phyloP scores from a whole-genome alignment of 257 asterid genomes.

The Ligustrum vulgare region DNA sequence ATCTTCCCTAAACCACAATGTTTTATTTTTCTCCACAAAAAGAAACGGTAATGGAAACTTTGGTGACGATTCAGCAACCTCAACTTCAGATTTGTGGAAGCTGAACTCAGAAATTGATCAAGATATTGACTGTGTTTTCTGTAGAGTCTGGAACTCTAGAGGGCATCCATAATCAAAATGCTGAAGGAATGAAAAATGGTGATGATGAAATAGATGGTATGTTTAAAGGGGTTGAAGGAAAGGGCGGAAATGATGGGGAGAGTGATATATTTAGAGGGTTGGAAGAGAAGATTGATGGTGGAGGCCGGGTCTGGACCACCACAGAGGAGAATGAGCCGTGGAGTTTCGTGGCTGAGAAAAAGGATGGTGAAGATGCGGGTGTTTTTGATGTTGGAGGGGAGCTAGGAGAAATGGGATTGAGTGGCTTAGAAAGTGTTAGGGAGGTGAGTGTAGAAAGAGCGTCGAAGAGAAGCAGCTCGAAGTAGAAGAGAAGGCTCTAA shows the following conservation, averaged over 20 bases:
- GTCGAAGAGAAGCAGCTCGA: slow-evolving; percentile 50
- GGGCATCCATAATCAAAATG: too few species aligned
- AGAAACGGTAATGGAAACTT: too few species aligned
- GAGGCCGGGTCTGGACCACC: slow-evolving; percentile 31
- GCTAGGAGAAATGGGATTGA: slow-evolving; percentile 22
- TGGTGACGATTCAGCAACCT: too few species aligned
- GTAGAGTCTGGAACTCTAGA: too few species aligned
- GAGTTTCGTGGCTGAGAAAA: slow-evolving; percentile 43
- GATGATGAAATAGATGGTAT: too few species aligned
- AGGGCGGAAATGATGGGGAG: background rate
- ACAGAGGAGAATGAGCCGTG: slow-evolving; percentile 46
- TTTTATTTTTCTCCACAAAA: too few species aligned
- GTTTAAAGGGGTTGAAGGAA: too few species aligned
- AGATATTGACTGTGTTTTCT: too few species aligned
- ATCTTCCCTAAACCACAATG: too few species aligned
- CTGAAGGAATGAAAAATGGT: too few species aligned
- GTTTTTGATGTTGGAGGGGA: slow-evolving; percentile 48
- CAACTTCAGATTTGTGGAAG: too few species aligned
- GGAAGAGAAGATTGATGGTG: background rate
- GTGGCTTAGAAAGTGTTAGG: slow-evolving; percentile 29
- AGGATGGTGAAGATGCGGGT: slow-evolving; percentile 45
- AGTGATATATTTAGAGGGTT: slow-evolving; percentile 19
- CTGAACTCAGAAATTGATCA: too few species aligned
- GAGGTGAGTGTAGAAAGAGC: slow-evolving; percentile 28
- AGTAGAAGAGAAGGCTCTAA: slow-evolving; percentile 59